phyloP scores from a whole-genome alignment of 345 rosid species.

The Anacardium occidentale region DNA sequence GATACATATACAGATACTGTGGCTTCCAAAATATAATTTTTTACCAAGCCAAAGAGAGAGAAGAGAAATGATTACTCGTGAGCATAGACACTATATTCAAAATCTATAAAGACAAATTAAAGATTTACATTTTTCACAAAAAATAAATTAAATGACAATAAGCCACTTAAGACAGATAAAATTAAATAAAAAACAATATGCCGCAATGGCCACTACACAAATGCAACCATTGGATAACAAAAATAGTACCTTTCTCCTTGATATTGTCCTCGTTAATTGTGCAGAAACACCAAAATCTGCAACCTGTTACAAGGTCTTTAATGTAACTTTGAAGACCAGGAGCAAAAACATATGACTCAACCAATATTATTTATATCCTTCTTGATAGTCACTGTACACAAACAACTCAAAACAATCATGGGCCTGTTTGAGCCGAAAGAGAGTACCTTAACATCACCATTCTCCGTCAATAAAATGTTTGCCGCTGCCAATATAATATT shows the following conservation, averaged over 20 bases:
- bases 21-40: background rate
- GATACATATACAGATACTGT: background rate
- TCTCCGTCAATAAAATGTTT: conserved; percentile 88
- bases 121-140: background rate
- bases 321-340: conserved; percentile 25
- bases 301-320: conserved; percentile 56
- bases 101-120: background rate
- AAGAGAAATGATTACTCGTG: background rate
- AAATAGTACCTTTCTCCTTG: conserved; percentile 86
- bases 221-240: conserved; percentile 22
- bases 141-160: too few species aligned
- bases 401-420: conserved; percentile 9
- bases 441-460: conserved; percentile 95
- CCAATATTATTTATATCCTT: conserved; percentile 9
- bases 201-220: conserved; percentile 6
- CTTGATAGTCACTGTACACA: conserved; percentile 6
- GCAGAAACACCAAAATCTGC: conserved; percentile 99
- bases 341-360: conserved; percentile 14
- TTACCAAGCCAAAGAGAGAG: background rate
- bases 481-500: conserved; percentile 68
- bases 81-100: background rate
- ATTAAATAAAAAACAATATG: background rate
- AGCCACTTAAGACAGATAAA: background rate
- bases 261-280: conserved; percentile 95
- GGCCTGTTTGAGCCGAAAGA: conserved; percentile 16